Percentiles rank a stretch among this genome's conserved stretches.
phyloP scores from a whole-genome alignment of 805 yeast species.

The Nakazawaea peltata region DNA sequence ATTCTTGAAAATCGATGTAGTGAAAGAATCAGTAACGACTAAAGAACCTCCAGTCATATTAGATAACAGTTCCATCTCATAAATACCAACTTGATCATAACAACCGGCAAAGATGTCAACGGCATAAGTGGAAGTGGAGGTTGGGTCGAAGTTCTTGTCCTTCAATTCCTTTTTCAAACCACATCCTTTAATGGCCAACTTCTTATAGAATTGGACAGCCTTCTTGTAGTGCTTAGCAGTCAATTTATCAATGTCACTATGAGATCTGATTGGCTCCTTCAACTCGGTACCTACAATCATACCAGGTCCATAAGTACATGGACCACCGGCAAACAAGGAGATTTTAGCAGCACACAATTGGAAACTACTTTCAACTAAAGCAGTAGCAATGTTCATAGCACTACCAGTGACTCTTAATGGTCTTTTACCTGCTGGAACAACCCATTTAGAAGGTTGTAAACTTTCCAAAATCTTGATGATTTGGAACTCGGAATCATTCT shows the following conservation, averaged over 20 bases:
- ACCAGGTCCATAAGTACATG: slow-evolving; percentile 93
- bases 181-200: slow-evolving; percentile 64
- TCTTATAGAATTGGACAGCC: slow-evolving; percentile 76
- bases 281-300: slow-evolving; percentile 84
- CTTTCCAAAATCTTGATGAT: slow-evolving; percentile 73
- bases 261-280: slow-evolving; percentile 95
- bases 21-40: slow-evolving; percentile 85
- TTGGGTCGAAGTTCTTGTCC: slow-evolving; percentile 27
- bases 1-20: slow-evolving; percentile 90
- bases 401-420: slow-evolving; percentile 91
- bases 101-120: slow-evolving; percentile 92
- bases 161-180: slow-evolving; percentile 28
- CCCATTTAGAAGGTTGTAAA: slow-evolving; percentile 61
- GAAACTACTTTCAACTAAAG: slow-evolving; percentile 73
- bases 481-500: slow-evolving; percentile 62
- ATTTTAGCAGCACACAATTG: slow-evolving; percentile 85
- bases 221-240: slow-evolving; percentile 80
- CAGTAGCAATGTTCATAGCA: slow-evolving; percentile 79
- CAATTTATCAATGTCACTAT: slow-evolving; percentile 91
- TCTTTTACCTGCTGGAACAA: slow-evolving; percentile 74
- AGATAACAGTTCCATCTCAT: slow-evolving; percentile 83
- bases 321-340: slow-evolving; percentile 89
- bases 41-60: slow-evolving; percentile 87
- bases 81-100: slow-evolving; percentile 92
- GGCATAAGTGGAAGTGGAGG: slow-evolving; percentile 56